Conservation (phyloP, 768 basidiomycete genomes). For the Boletus sp. region DNA sequence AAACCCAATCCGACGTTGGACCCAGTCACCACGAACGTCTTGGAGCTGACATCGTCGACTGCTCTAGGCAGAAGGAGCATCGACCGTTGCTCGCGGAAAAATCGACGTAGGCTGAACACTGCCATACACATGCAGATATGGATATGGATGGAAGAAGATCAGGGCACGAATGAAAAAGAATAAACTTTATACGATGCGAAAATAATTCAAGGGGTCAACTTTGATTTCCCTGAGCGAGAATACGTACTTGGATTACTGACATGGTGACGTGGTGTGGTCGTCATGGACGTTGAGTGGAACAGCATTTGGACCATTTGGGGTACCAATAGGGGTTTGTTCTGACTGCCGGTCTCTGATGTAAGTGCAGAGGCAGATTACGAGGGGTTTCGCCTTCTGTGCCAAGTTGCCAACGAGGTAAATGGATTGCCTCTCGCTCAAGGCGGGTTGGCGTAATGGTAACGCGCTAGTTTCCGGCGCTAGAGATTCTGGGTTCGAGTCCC, state of each 20-base stretch:
- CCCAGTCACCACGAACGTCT: constrained; percentile 45
- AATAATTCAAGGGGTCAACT: not conserved
- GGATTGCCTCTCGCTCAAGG: constrained; percentile 13
- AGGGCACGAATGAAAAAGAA: not conserved
- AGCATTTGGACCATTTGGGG: not conserved
- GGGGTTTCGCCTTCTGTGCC: too few species aligned
- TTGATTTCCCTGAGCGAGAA: not conserved
- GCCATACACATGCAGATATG: not conserved
- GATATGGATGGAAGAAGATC: not conserved
- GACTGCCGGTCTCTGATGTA: not conserved
- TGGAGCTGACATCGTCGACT: constrained; percentile 37
- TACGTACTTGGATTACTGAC: not conserved
- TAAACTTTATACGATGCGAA: not conserved
- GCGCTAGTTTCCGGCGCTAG: constrained; percentile 64
- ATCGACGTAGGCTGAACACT: not conserved
- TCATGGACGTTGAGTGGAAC: not conserved
- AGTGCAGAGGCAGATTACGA: too few species aligned
- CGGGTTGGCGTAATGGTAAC: constrained; percentile 65
- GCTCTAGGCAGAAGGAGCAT: constrained; percentile 5
- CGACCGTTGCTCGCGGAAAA: constrained; percentile 20
- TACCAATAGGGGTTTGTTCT: not conserved
- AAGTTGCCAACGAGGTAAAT: too few species aligned
- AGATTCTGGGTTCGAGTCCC: constrained; percentile 64
- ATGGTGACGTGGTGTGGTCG: not conserved
- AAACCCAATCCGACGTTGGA: constrained; percentile 41